These are phyloP conservation scores for Rhodotorula mucilaginosa DNA, from an alignment of 1,284 basidiomycete genomes.

Conservation along the genomic window DNA sequence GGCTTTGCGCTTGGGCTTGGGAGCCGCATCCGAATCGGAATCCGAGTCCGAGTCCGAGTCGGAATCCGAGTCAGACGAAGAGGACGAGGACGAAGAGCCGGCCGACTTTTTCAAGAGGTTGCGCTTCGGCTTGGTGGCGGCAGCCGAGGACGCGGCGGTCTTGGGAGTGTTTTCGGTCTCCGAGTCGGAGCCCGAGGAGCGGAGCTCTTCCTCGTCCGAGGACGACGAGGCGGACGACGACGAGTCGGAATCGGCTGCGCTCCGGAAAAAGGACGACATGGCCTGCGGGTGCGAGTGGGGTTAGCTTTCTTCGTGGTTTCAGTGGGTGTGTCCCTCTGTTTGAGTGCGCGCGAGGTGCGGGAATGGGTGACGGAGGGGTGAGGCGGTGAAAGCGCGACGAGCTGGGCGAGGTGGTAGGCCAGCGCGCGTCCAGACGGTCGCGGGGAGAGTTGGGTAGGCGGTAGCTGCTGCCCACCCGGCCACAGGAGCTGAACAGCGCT, in stretches of 20 bases:
- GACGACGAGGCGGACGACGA: slow-evolving; percentile 56
- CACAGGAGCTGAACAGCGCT: too few species aligned
- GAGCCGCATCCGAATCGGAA: slow-evolving; percentile 49
- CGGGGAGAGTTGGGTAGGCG: too few species aligned
- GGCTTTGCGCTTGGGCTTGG: slow-evolving; percentile 41
- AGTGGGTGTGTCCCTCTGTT: too few species aligned
- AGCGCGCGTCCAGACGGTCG: too few species aligned
- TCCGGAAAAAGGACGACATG: slow-evolving; percentile 83
- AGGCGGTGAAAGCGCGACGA: too few species aligned
- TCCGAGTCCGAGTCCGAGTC: slow-evolving; percentile 50
- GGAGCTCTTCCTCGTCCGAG: slow-evolving; percentile 71
- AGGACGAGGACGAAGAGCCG: slow-evolving; percentile 56
- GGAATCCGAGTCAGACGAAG: slow-evolving; percentile 46
- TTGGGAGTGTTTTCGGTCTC: slow-evolving; percentile 56
- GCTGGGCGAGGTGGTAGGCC: too few species aligned
- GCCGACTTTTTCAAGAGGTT: slow-evolving; percentile 55
- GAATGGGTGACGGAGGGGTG: too few species aligned
- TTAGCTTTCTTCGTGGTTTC: background rate
- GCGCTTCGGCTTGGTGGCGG: slow-evolving; percentile 61
- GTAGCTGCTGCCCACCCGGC: too few species aligned
- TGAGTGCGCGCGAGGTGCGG: too few species aligned
- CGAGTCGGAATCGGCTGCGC: slow-evolving; percentile 74
- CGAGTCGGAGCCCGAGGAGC: slow-evolving; percentile 67
- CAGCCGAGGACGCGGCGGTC: slow-evolving; percentile 52
- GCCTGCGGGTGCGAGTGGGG: slow-evolving; percentile 43